Evolutionary conservation across 768 basidiomycete genomes (phyloP).

Genomic region (Suillus cothurnatus): DNA sequence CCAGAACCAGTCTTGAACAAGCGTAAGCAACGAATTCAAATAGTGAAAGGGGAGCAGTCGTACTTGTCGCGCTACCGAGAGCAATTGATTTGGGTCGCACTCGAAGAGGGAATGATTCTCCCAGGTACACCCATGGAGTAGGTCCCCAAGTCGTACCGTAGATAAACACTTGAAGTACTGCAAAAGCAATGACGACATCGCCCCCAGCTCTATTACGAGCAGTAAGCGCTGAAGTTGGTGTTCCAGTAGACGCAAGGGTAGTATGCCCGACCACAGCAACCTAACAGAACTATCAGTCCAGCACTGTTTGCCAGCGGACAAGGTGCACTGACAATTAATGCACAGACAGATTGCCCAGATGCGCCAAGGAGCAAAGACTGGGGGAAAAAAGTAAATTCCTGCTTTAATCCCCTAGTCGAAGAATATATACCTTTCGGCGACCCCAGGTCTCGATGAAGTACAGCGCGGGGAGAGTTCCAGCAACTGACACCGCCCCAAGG

Average conservation of each 20-base stretch:
- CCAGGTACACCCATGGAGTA: constrained; percentile 75
- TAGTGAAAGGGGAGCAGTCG: constrained; percentile 4
- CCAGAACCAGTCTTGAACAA: constrained; percentile 60
- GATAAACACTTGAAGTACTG: constrained; percentile 72
- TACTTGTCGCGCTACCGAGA: constrained; percentile 63
- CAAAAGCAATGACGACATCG: constrained; percentile 71
- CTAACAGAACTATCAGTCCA: constrained; percentile 29
- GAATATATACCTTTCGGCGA: constrained; percentile 54
- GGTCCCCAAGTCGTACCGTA: constrained; percentile 80
- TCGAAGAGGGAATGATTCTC: constrained; percentile 81
- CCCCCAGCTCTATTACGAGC: constrained; percentile 61
- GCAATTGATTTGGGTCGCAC: constrained; percentile 80
- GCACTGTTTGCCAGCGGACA: neutral
- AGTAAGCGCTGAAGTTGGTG: constrained; percentile 49
- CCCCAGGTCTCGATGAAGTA: constrained; percentile 72
- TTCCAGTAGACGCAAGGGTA: constrained; percentile 56
- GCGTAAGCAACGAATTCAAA: constrained; percentile 11
- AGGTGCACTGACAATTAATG: constrained; percentile 52
- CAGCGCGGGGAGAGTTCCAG: constrained; percentile 70
- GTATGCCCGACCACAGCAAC: constrained; percentile 75
- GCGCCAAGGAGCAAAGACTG: constrained; percentile 71
- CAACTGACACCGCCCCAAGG: constrained; percentile 74
- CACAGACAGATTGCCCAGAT: constrained; percentile 57
- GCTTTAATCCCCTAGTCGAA: neutral
- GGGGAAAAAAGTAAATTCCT: neutral